Percentiles rank a stretch among this genome's conserved stretches.
Evolutionary conservation across 75 land plant genomes (phyloP).

Genomic region (Pinus albicaulis): DNA sequence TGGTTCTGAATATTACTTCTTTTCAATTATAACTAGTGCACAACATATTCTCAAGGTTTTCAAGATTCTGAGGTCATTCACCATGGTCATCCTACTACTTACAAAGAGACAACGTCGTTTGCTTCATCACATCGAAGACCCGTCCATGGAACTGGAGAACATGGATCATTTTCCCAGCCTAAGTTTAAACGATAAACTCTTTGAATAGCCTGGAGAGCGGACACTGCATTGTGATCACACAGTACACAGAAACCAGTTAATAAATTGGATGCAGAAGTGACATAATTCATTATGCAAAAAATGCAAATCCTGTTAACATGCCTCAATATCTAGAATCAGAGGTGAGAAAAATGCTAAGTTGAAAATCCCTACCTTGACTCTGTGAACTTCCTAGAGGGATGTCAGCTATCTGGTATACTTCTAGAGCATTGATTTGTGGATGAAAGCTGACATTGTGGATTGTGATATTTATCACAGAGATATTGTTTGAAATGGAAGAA

Average conservation of each 20-base stretch:
- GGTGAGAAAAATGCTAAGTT: background rate
- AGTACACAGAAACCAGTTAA: background rate
- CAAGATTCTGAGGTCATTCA: background rate
- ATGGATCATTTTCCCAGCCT: constrained; percentile 68
- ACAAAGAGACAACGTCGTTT: constrained; percentile 55
- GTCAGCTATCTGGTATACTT: constrained; percentile 44
- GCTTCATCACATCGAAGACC: constrained; percentile 49
- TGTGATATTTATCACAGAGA: constrained; percentile 28
- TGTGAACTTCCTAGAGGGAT: constrained; percentile 37
- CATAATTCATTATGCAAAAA: background rate
- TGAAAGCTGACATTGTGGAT: constrained; percentile 32
- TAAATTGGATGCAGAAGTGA: background rate
- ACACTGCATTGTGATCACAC: constrained; percentile 24
- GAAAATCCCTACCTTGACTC: constrained; percentile 17
- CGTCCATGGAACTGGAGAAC: constrained; percentile 54
- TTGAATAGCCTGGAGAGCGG: constrained; percentile 50
- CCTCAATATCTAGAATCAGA: background rate
- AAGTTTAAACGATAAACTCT: constrained; percentile 32
- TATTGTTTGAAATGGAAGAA: constrained; percentile 8
- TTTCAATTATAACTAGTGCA: background rate
- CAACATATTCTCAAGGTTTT: background rate
- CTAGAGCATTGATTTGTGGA: constrained; percentile 53
- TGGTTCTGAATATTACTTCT: background rate
- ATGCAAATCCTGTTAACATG: background rate
- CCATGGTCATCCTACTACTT: background rate